Percentiles rank a stretch among this genome's conserved stretches.
These are phyloP conservation scores for Starmerella stellata DNA, from an alignment of 805 yeast species.

Conservation along the genomic window DNA sequence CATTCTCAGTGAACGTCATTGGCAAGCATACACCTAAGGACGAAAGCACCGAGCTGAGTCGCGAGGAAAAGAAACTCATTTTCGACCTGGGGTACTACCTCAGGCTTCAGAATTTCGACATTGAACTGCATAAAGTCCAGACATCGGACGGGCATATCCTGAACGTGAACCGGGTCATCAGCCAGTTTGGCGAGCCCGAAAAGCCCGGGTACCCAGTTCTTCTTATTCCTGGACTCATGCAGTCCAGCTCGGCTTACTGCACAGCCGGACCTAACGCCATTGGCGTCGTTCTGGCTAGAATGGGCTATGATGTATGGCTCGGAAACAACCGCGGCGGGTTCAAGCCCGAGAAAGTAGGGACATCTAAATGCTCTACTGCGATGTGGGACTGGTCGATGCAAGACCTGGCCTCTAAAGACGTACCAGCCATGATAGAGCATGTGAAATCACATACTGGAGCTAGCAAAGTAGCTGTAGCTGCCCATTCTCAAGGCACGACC, in stretches of 20 bases:
- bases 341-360: slow-evolving; percentile 42
- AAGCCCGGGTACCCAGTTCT: slow-evolving; percentile 38
- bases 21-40: slow-evolving; percentile 5
- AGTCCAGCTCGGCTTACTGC: slow-evolving; percentile 69
- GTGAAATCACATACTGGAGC: slow-evolving; percentile 29
- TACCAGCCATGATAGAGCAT: slow-evolving; percentile 52
- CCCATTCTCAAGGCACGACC: slow-evolving; percentile 90
- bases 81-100: slow-evolving; percentile 55
- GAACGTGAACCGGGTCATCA: slow-evolving; percentile 41
- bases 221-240: slow-evolving; percentile 70
- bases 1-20: slow-evolving; percentile 10
- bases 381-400: slow-evolving; percentile 91
- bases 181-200: background rate
- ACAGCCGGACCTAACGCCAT: slow-evolving; percentile 68
- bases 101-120: slow-evolving; percentile 37
- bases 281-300: slow-evolving; percentile 45
- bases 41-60: slow-evolving; percentile 16
- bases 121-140: slow-evolving; percentile 39
- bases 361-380: slow-evolving; percentile 27
- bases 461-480: slow-evolving; percentile 38
- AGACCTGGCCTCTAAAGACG: slow-evolving; percentile 65
- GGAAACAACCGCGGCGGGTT: slow-evolving; percentile 87
- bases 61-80: slow-evolving; percentile 25
- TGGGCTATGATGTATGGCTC: slow-evolving; percentile 87
- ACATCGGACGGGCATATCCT: slow-evolving; percentile 70